Percentiles rank a stretch among this genome's conserved stretches.
Evolutionary conservation across 306 rosid species (phyloP).

Genomic region (Biancaea sappan): DNA sequence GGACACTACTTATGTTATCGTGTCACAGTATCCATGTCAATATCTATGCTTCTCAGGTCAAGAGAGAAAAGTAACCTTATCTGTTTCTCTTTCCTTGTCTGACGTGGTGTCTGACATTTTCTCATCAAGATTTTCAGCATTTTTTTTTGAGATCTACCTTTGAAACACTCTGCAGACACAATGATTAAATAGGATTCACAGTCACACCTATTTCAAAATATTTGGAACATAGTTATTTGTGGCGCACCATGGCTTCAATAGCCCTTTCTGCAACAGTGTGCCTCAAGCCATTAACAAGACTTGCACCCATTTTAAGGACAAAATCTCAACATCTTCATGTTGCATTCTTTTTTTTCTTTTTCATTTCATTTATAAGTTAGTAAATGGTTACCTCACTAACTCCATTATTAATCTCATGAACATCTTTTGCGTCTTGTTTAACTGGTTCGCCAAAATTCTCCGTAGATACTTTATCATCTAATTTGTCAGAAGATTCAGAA

Average conservation of each 20-base stretch:
- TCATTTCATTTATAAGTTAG: background rate
- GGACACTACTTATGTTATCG: no score
- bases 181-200: conserved; percentile 2
- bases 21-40: no score
- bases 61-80: conserved; percentile 31
- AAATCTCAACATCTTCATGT: background rate
- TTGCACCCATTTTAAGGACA: conserved; percentile 17
- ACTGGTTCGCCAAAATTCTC: conserved; percentile 16
- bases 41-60: no score
- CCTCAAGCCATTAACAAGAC: background rate
- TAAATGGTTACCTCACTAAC: conserved; percentile 13
- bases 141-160: conserved; percentile 22
- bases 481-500: background rate
- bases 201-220: background rate
- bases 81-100: conserved; percentile 27
- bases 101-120: background rate
- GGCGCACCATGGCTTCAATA: no score
- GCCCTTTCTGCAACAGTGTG: no score
- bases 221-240: no score
- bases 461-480: conserved; percentile 12
- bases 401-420: conserved; percentile 17
- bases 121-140: conserved; percentile 24
- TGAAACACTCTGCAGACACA: conserved; percentile 21
- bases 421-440: conserved; percentile 10
- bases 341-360: background rate